These are phyloP conservation scores for Leishmania gerbilli DNA, from an alignment of 208 protist species.

Conservation along the genomic window DNA sequence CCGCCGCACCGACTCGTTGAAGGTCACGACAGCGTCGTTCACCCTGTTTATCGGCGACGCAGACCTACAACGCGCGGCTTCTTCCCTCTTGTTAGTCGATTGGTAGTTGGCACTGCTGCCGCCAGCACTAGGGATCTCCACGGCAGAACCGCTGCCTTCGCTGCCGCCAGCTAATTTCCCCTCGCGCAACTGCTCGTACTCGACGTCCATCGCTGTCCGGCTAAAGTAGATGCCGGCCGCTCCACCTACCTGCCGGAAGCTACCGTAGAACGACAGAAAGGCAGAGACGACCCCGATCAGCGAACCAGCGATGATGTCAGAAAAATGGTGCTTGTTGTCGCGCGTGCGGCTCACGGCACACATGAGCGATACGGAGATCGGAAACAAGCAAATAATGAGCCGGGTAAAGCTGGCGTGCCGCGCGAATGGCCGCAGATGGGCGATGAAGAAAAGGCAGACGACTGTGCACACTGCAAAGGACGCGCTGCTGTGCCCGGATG, in stretches of 20 bases:
- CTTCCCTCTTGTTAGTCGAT: slow-evolving; percentile 6
- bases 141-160: not conserved
- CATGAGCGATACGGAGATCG: slow-evolving; percentile 55
- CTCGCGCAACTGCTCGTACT: slow-evolving; percentile 33
- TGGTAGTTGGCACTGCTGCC: not conserved
- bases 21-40: slow-evolving; percentile 4
- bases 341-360: slow-evolving; percentile 84
- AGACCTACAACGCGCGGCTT: not conserved
- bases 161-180: not conserved
- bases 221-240: slow-evolving; percentile 36
- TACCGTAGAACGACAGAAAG: slow-evolving; percentile 42
- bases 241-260: slow-evolving; percentile 47
- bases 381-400: slow-evolving; percentile 57
- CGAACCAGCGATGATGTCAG: slow-evolving; percentile 76
- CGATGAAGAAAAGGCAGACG: slow-evolving; percentile 72
- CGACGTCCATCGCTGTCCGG: slow-evolving; percentile 39
- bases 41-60: slow-evolving; percentile 8
- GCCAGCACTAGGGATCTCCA: not conserved
- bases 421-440: slow-evolving; percentile 61
- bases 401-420: slow-evolving; percentile 69
- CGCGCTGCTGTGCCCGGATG: slow-evolving; percentile 89
- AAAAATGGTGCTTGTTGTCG: slow-evolving; percentile 89
- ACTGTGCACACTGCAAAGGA: slow-evolving; percentile 78
- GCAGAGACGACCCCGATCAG: slow-evolving; percentile 62
- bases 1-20: slow-evolving; percentile 7